Conservation (phyloP, 441 rosid species). For the Manihot esculenta region DNA sequence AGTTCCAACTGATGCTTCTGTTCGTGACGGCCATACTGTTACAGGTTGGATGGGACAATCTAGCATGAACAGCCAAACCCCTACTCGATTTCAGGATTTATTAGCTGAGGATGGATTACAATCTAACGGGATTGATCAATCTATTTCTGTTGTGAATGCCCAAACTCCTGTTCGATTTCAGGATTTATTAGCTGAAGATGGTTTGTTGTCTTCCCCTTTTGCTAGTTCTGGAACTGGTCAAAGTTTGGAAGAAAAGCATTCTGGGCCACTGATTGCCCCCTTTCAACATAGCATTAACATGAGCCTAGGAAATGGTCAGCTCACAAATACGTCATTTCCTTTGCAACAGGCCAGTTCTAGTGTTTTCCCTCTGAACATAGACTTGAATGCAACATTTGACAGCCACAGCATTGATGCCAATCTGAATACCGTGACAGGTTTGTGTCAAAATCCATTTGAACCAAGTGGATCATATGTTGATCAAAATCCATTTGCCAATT, state of each 20-base stretch:
- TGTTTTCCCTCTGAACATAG: slow-evolving; percentile 9
- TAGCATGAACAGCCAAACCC: not conserved
- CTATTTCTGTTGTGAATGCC: not conserved
- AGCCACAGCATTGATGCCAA: not conserved
- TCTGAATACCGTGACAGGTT: slow-evolving; percentile 8
- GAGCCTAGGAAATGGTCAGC: not conserved
- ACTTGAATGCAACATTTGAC: slow-evolving; percentile 24
- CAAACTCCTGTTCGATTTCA: not conserved
- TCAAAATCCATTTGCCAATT: not conserved
- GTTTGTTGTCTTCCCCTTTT: not conserved
- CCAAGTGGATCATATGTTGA: not conserved
- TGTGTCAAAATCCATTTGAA: not conserved
- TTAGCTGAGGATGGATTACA: not conserved
- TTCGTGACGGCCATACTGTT: not conserved
- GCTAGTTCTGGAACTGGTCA: not conserved
- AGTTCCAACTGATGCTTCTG: not conserved
- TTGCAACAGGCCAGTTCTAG: slow-evolving; percentile 1
- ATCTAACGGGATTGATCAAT: not conserved
- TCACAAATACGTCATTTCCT: not conserved
- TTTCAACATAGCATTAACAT: not conserved
- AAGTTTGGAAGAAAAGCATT: not conserved
- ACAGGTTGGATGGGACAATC: not conserved
- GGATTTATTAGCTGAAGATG: slow-evolving; percentile 12
- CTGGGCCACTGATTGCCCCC: not conserved
- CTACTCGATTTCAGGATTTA: not conserved